Evolutionary conservation across 129 eudicot species (phyloP).

Genomic region (Flaveria sonorensis): DNA sequence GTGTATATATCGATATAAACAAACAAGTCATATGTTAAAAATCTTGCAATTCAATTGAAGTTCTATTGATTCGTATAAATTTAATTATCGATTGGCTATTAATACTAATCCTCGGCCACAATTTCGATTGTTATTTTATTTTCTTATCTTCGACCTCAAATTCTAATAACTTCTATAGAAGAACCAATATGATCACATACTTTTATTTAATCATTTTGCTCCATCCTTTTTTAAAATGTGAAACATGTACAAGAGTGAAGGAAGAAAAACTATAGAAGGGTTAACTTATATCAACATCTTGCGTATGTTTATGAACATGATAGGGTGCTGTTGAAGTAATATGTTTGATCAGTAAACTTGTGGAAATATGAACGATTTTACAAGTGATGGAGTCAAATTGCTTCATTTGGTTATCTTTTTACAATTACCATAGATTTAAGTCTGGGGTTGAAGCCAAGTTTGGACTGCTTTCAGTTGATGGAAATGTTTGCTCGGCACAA

Average conservation of each 20-base stretch:
- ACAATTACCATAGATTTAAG: slow-evolving; percentile 9
- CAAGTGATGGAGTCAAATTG: slow-evolving; percentile 15
- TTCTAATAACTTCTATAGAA: not conserved
- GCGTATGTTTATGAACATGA: not conserved
- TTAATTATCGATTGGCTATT: no score
- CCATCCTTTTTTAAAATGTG: not conserved
- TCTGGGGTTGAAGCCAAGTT: slow-evolving; percentile 29
- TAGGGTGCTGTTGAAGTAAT: not conserved
- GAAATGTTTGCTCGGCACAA: slow-evolving; percentile 44
- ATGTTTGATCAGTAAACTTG: slow-evolving; percentile 5
- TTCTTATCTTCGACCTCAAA: not conserved
- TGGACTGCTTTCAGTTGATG: slow-evolving; percentile 50
- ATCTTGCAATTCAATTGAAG: no score
- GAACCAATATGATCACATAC: not conserved
- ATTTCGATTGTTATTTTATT: no score
- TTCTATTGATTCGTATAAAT: no score
- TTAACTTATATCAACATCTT: not conserved
- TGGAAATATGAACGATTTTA: slow-evolving; percentile 21
- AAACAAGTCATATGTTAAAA: no score
- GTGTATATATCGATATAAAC: no score
- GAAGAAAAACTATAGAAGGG: not conserved
- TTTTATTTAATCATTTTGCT: not conserved
- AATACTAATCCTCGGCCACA: no score
- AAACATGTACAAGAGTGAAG: not conserved
- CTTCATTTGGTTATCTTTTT: slow-evolving; percentile 3